Evolutionary conservation across 495 filamentous ascomycete genomes (phyloP).

Genomic region (Aspergillus asperescens): DNA sequence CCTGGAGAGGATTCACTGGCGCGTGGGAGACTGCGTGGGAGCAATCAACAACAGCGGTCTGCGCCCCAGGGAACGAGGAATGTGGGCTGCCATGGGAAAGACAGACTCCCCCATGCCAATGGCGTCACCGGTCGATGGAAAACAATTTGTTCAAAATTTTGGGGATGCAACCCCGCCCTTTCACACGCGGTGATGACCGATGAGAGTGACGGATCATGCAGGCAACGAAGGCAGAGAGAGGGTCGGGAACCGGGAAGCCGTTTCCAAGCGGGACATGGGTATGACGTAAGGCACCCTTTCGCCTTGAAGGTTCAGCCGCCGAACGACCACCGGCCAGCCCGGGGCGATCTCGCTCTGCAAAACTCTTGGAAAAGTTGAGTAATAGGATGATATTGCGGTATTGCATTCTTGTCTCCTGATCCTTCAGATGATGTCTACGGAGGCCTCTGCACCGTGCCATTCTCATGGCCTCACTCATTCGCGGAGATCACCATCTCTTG

Average conservation of each 20-base stretch:
- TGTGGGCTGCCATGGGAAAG: not conserved
- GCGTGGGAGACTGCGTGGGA: not conserved
- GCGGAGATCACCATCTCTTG: conserved; percentile 9
- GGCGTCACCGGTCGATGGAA: not conserved
- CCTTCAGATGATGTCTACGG: not conserved
- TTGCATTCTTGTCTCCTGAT: not conserved
- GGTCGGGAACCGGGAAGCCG: not conserved
- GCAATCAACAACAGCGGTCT: not conserved
- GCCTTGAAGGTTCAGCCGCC: no score
- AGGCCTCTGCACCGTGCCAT: not conserved
- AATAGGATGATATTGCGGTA: not conserved
- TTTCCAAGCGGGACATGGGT: not conserved
- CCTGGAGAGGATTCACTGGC: not conserved
- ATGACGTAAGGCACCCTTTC: not conserved
- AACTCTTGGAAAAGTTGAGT: no score
- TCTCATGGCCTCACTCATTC: not conserved
- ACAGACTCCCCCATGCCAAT: not conserved
- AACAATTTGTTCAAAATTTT: not conserved
- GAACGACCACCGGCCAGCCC: not conserved
- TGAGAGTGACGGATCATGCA: no score
- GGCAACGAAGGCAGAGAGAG: not conserved
- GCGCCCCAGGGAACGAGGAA: not conserved
- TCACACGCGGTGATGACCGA: not conserved
- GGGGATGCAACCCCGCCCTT: conserved; percentile 2
- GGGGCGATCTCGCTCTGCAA: conserved; percentile 1